These are phyloP conservation scores for Penicillium bialowiezense DNA, from an alignment of 495 filamentous ascomycete species.

Conservation along the genomic window DNA sequence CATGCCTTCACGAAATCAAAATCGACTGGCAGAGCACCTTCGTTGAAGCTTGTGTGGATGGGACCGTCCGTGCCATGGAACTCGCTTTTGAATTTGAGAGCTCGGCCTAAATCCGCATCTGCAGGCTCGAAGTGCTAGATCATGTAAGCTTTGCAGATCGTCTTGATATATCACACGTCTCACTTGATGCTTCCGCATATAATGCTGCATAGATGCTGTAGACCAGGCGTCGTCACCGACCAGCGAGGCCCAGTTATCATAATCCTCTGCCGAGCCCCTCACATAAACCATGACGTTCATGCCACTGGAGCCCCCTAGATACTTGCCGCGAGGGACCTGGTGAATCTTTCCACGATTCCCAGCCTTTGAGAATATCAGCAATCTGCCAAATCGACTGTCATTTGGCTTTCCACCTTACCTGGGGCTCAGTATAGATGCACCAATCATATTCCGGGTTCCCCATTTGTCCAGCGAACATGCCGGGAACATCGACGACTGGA, in stretches of 20 bases:
- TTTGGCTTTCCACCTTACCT: slow-evolving; percentile 27
- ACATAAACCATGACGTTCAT: slow-evolving; percentile 46
- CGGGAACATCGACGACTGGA: slow-evolving; percentile 45
- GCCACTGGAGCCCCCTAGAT: slow-evolving; percentile 56
- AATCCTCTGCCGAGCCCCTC: slow-evolving; percentile 34
- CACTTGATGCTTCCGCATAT: slow-evolving; percentile 28
- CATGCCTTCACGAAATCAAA: slow-evolving; percentile 26
- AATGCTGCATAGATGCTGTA: slow-evolving; percentile 30
- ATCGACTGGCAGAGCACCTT: slow-evolving; percentile 20
- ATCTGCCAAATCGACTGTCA: no score
- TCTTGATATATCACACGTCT: neutral
- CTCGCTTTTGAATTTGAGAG: slow-evolving; percentile 11
- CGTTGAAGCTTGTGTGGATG: slow-evolving; percentile 30
- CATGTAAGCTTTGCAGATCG: neutral
- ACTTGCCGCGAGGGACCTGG: slow-evolving; percentile 47
- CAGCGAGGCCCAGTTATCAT: slow-evolving; percentile 47
- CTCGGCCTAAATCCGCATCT: slow-evolving; percentile 11
- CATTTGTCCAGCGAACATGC: slow-evolving; percentile 38
- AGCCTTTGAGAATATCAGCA: slow-evolving; percentile 6
- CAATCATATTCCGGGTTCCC: slow-evolving; percentile 56
- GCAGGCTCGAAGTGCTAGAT: slow-evolving; percentile 14
- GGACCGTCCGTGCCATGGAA: slow-evolving; percentile 29
- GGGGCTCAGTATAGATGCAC: slow-evolving; percentile 51
- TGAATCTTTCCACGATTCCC: slow-evolving; percentile 19
- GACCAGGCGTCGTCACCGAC: slow-evolving; percentile 37